Conservation (phyloP, 148 eudicot genomes). For the Chenopodium formosanum region DNA sequence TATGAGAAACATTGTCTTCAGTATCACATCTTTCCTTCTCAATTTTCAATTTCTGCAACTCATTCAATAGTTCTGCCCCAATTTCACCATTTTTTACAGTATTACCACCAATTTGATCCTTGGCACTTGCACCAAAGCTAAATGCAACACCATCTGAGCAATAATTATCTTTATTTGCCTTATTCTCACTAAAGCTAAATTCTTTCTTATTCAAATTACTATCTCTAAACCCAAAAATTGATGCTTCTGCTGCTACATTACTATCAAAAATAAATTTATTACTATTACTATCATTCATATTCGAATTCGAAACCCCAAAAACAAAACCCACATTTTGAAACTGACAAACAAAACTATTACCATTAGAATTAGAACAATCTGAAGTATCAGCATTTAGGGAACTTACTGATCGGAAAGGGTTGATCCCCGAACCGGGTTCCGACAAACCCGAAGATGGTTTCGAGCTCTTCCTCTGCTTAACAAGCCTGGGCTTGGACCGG, state of each 20-base stretch:
- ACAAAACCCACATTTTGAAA: conserved; percentile 32
- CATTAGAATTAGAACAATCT: neutral
- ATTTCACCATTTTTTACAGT: conserved; percentile 6
- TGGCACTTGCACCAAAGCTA: conserved; percentile 17
- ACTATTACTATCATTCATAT: conserved; percentile 2
- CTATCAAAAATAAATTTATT: neutral
- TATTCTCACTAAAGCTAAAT: conserved; percentile 13
- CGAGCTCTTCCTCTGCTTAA: conserved; percentile 44
- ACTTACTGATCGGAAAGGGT: conserved; percentile 31
- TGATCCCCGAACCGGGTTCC: conserved; percentile 14
- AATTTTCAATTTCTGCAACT: conserved; percentile 51
- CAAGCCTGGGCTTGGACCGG: conserved; percentile 52
- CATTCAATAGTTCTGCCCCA: conserved; percentile 43
- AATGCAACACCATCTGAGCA: conserved; percentile 4
- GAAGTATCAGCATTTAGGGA: conserved; percentile 9
- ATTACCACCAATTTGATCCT: conserved; percentile 10
- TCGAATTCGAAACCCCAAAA: conserved; percentile 35
- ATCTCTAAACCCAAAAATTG: conserved; percentile 14
- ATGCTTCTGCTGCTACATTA: neutral
- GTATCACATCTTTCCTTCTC: conserved; percentile 32
- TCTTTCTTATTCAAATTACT: conserved; percentile 12
- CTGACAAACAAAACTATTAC: conserved; percentile 4
- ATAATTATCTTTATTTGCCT: neutral
- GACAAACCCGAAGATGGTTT: conserved; percentile 24
- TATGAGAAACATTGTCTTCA: conserved; percentile 2